Conservation (phyloP, 1,284 basidiomycete genomes). For the Pseudozyma pruni region DNA sequence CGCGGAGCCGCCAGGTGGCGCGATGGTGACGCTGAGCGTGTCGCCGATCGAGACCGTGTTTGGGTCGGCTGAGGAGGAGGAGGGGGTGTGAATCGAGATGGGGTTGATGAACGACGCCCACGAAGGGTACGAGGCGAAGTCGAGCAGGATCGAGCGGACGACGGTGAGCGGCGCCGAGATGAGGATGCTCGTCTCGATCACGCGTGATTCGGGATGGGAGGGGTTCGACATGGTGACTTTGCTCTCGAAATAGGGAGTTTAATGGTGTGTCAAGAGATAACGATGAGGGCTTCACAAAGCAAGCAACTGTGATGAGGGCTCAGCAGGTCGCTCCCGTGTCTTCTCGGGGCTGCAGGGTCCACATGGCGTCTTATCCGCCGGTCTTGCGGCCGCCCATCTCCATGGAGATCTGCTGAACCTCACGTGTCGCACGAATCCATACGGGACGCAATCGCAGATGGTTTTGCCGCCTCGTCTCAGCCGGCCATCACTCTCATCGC, state of each 20-base stretch:
- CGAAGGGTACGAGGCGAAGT: constrained; percentile 15
- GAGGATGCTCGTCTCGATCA: constrained; percentile 12
- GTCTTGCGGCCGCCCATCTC: neutral
- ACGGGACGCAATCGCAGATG: too few species aligned
- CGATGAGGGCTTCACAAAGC: too few species aligned
- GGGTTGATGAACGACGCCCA: constrained; percentile 14
- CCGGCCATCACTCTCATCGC: constrained; percentile 12
- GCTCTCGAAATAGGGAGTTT: neutral
- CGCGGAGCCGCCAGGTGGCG: constrained; percentile 9
- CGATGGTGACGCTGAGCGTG: neutral
- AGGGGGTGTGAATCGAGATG: neutral
- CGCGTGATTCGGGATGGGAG: constrained; percentile 1
- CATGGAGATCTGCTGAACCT: too few species aligned
- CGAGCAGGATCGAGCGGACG: constrained; percentile 11
- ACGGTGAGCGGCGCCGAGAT: constrained; percentile 9
- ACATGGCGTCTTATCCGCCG: neutral
- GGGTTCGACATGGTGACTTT: constrained; percentile 21
- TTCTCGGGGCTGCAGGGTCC: neutral
- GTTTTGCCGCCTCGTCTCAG: constrained; percentile 16
- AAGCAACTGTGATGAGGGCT: too few species aligned
- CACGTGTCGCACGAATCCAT: too few species aligned
- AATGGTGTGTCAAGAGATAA: neutral
- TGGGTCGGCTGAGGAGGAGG: neutral
- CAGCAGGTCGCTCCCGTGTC: too few species aligned
- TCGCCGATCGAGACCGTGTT: neutral